Evolutionary conservation across 1,284 basidiomycete genomes (phyloP).

Genomic region (Tilletia setariae): DNA sequence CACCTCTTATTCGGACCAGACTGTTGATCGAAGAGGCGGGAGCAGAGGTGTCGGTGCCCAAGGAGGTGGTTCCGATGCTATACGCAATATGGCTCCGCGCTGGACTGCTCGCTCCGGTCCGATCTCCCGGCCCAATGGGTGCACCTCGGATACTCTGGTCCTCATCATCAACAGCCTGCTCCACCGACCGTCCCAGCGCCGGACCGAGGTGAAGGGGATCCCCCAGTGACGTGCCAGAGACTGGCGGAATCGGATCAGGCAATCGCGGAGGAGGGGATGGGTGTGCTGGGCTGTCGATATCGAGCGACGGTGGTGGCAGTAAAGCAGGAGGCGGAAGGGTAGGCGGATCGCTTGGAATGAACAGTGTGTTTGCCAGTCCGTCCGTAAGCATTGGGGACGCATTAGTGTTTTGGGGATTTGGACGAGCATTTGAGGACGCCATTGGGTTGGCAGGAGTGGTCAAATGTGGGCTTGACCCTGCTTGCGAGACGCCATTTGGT

Average conservation of each 20-base stretch:
- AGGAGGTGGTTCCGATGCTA: constrained; percentile 8
- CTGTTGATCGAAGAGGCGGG: constrained; percentile 10
- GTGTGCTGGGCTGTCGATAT: background rate
- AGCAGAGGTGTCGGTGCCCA: constrained; percentile 3
- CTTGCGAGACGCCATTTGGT: too few species aligned
- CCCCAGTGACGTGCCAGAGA: background rate
- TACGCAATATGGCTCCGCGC: background rate
- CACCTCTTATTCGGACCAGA: background rate
- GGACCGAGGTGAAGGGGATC: background rate
- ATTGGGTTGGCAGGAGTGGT: too few species aligned
- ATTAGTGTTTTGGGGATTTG: background rate
- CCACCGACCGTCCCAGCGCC: background rate
- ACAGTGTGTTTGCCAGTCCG: background rate
- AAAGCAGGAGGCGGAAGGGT: too few species aligned
- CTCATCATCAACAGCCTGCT: background rate
- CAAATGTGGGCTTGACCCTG: too few species aligned
- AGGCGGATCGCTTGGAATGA: background rate
- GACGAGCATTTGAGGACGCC: too few species aligned
- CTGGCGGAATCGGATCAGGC: background rate
- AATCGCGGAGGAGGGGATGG: background rate
- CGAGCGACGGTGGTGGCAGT: too few species aligned
- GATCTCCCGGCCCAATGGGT: background rate
- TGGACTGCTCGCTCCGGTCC: constrained; percentile 8
- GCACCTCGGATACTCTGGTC: background rate
- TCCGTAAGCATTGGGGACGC: background rate